Evolutionary conservation across 1,284 basidiomycete species (phyloP), one percentile per base, ranked within the genome.

Genomic region (Cryptococcus amylolentus): DNA sequence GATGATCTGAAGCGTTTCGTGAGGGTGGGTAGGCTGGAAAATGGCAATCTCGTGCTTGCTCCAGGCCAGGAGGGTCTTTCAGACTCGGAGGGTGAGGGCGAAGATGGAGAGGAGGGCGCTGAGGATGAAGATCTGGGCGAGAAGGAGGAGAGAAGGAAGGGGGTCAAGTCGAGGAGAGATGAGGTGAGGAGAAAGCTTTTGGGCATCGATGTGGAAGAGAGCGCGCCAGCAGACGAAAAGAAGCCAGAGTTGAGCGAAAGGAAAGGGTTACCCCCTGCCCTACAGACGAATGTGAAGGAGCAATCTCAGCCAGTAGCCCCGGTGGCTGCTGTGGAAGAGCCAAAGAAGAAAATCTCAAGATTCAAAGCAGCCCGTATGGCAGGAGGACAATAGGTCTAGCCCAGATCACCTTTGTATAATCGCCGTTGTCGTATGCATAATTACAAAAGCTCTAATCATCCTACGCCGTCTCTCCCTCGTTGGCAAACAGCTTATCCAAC

Each of bases 11-110:
- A 62, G 56, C 61, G 67, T 42, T 73, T 69, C 51, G 57, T 77
- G n/a, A 65, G 73, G 14, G 72, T 77, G 9, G 76, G 76, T 0
- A 66, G 65, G 43, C 58, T 71, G 26, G 73, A 76, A 46, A 76
- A 77, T 64, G 76, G 76, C 41, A 71, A 74, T 61, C 56, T 77
- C 9, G 67, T 77, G n/a, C 60, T 76, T 16, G 76, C 73, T 20
- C 71, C 65, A 0, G 73, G 68, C 18, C 73, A 73, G 55, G 62
- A 65, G 38, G 58, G 59, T 10, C 63, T 63, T 46, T 63, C 60
- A 18, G 64, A 65, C 20, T 68, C 68, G 6, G 57, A 57, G 12
- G 53, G 54, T 41, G 58, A 55, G n/a, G 59, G 49, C 27, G 53
- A 42, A 35, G 55, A n/a, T 10, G 48, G 27, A 9, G 6, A 54